Conservation (phyloP, 2,329 filamentous ascomycete genomes). For the Aspergillus sp. region DNA sequence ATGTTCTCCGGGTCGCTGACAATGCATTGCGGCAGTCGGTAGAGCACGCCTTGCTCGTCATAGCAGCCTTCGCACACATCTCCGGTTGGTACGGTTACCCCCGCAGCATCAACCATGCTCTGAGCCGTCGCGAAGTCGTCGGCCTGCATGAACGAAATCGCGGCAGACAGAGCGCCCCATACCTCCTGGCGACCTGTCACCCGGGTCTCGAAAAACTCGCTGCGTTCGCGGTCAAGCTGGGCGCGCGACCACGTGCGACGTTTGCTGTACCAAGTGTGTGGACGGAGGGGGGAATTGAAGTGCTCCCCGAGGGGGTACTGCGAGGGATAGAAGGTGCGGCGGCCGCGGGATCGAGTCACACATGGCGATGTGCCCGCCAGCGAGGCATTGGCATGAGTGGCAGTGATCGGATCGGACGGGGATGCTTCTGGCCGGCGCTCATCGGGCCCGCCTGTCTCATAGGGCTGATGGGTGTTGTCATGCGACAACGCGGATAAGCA, state of each 20-base stretch:
- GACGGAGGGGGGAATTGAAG: slow-evolving; percentile 60
- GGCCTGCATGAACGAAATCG: slow-evolving; percentile 58
- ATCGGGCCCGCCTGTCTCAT: slow-evolving; percentile 15
- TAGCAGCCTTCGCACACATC: slow-evolving; percentile 63
- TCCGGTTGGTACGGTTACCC: slow-evolving; percentile 64
- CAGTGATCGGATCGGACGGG: slow-evolving; percentile 7
- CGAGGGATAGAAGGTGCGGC: slow-evolving; percentile 9
- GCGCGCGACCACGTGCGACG: slow-evolving; percentile 59
- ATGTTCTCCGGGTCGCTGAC: slow-evolving; percentile 59
- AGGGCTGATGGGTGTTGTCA: slow-evolving; percentile 17
- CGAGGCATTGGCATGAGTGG: slow-evolving; percentile 7
- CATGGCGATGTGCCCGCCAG: slow-evolving; percentile 5
- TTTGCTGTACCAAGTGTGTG: slow-evolving; percentile 56
- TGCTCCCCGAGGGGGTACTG: slow-evolving; percentile 42
- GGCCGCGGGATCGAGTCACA: slow-evolving; percentile 5
- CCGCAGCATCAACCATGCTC: slow-evolving; percentile 67
- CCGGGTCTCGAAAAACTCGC: slow-evolving; percentile 82
- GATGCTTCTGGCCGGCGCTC: slow-evolving; percentile 15
- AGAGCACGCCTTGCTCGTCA: slow-evolving; percentile 60
- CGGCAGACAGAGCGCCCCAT: slow-evolving; percentile 66
- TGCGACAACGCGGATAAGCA: slow-evolving; percentile 29
- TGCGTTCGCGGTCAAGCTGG: slow-evolving; percentile 60
- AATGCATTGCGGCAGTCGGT: slow-evolving; percentile 58
- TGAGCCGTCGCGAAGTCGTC: slow-evolving; percentile 62
- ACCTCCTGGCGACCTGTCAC: slow-evolving; percentile 68